A percentile compares a stretch with the other conserved stretches of the same genome.
These are phyloP conservation scores for Tetrahymena malaccensis DNA, from an alignment of 73 alveolate genomes.

Conservation along the genomic window DNA sequence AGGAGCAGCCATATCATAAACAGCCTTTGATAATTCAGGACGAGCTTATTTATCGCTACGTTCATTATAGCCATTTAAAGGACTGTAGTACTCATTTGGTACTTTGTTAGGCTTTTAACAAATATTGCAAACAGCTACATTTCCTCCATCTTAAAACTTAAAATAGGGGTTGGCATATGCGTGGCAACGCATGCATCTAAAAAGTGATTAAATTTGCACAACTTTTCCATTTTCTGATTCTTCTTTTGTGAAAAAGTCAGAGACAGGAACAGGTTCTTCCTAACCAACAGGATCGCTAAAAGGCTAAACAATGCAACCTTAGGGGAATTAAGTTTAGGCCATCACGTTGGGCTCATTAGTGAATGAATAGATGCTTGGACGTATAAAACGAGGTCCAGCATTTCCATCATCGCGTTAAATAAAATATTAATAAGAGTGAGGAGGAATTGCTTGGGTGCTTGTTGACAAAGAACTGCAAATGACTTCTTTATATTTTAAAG, in stretches of 20 bases:
- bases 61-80: conserved; percentile 16
- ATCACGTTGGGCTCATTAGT: conserved; percentile 24
- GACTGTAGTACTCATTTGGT: conserved; percentile 44
- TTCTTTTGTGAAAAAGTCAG: not conserved
- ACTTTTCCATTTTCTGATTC: not conserved
- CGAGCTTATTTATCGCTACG: conserved; percentile 52
- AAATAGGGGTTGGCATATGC: conserved; percentile 64
- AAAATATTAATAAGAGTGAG: not conserved
- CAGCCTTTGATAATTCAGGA: conserved; percentile 60
- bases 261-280: conserved; percentile 16
- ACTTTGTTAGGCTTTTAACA: conserved; percentile 50
- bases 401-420: conserved; percentile 53
- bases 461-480: not conserved
- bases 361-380: conserved; percentile 42
- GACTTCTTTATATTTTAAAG: not conserved
- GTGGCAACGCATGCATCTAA: conserved; percentile 61
- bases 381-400: conserved; percentile 62
- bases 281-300: conserved; percentile 5
- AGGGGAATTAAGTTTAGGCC: conserved; percentile 20
- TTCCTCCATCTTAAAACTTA: conserved; percentile 49
- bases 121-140: conserved; percentile 52
- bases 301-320: conserved; percentile 29
- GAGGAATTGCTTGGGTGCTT: not conserved
- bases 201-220: conserved; percentile 35
- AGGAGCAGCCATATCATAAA: conserved; percentile 68